Percentiles rank a stretch among this genome's conserved stretches.
Conservation (phyloP, 768 basidiomycete genomes). For the Boletus rubescentipes region DNA sequence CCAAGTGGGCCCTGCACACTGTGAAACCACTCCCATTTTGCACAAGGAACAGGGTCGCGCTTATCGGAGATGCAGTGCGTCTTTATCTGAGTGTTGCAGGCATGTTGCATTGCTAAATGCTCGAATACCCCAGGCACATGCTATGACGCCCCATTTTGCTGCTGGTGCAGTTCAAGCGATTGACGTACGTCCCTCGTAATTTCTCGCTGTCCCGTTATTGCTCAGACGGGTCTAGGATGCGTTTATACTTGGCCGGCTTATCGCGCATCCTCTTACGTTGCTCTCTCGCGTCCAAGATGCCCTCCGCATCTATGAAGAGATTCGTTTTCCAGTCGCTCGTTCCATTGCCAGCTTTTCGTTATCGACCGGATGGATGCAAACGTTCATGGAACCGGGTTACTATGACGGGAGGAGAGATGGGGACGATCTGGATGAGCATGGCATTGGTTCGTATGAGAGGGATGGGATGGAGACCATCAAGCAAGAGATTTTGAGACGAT, state of each 20-base stretch:
- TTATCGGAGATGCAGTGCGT: slow-evolving; percentile 51
- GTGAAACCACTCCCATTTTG: slow-evolving; percentile 41
- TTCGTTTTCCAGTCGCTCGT: slow-evolving; percentile 13
- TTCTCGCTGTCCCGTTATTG: neutral
- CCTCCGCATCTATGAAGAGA: slow-evolving; percentile 5
- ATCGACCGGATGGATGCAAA: slow-evolving; percentile 14
- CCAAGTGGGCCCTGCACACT: slow-evolving; percentile 44
- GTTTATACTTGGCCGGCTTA: slow-evolving; percentile 17
- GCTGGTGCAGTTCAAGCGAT: neutral
- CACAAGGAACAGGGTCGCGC: slow-evolving; percentile 38
- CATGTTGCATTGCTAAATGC: too few relatives aligned
- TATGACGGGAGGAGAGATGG: slow-evolving; percentile 20
- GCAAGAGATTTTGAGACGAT: slow-evolving; percentile 13
- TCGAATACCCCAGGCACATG: neutral
- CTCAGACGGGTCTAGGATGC: slow-evolving; percentile 7
- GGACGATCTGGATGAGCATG: slow-evolving; percentile 5
- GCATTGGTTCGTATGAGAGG: slow-evolving; percentile 11
- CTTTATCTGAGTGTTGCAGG: too few relatives aligned
- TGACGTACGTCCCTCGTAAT: neutral
- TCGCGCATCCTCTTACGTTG: slow-evolving; percentile 14
- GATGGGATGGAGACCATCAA: slow-evolving; percentile 19
- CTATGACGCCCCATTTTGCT: neutral
- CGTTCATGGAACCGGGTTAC: slow-evolving; percentile 16
- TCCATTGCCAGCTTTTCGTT: slow-evolving; percentile 16
- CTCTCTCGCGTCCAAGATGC: neutral